Evolutionary conservation across 2,329 filamentous ascomycete genomes (phyloP), one percentile per base, ranked within the genome.

Genomic region (Aspergillus sp.): DNA sequence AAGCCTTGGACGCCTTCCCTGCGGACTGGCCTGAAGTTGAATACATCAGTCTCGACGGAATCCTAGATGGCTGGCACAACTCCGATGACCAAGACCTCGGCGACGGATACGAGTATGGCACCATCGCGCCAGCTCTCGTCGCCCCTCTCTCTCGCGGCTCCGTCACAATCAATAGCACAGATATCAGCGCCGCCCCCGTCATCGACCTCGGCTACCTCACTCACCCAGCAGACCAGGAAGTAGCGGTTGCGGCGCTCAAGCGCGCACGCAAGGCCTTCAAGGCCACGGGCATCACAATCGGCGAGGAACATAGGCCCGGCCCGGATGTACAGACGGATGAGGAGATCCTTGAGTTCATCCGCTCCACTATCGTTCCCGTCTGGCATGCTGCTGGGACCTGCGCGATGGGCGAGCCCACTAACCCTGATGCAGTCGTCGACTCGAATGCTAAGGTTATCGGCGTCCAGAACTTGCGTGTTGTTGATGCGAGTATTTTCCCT

Each of bases 201-300:
- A 73, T 81, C 59, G 68, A 80, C 61, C 76, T 78, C 1, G 74
- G 75, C 59, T 82, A 73, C 68, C 67, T 82, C 5, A 67, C 68
- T 2, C 64, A 74, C 22, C 68, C 70, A 6, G 66, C 70, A 0
- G 81, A 83, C 47, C 59, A 70, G 20, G 76, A 80, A 9, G 65
- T 82, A 1, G 76, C 73, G 8, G 61, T 83, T 7, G 71, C 73
- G 0, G 67, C 67, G 0, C 76, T 77, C 61, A 76, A 75, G 47
- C 75, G 80, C 3, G 60, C 71, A 0, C 74, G 81, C 0, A 56
- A 77, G 22, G 64, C 74, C 2, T 77, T 65, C 62, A 71, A 55
- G 5, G 60, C 55, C 24, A 24, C 58, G 22, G 60, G 59, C 63
- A 48, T 64, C 52, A 49, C 51, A 38, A 36, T 68, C 71, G 53